phyloP scores from a whole-genome alignment of 2,329 filamentous ascomycete species.

The Xylaria sp. region DNA sequence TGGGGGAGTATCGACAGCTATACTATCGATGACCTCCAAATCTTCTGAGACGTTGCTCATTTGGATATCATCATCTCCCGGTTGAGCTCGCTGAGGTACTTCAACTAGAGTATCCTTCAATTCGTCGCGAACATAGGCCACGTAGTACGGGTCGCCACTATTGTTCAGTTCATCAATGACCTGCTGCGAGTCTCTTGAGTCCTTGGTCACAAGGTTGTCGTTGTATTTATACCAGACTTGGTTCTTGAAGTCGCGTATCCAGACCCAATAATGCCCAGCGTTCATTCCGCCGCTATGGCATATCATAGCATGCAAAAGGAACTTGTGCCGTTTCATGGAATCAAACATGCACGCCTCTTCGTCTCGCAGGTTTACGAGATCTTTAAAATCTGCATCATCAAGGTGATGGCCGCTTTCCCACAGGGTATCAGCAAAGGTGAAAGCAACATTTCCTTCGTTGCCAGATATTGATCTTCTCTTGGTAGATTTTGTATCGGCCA shows the following conservation, averaged over 20 bases:
- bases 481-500: slow-evolving; percentile 13
- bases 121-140: slow-evolving; percentile 82
- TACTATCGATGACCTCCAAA: slow-evolving; percentile 48
- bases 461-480: slow-evolving; percentile 33
- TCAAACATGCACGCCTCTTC: slow-evolving; percentile 67
- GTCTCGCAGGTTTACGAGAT: slow-evolving; percentile 55
- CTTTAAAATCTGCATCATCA: slow-evolving; percentile 58
- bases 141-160: slow-evolving; percentile 82
- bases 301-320: slow-evolving; percentile 90
- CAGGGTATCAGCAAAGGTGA: slow-evolving; percentile 37
- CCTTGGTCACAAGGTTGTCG: slow-evolving; percentile 80
- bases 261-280: slow-evolving; percentile 95
- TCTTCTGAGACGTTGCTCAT: slow-evolving; percentile 36
- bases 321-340: slow-evolving; percentile 73
- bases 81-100: slow-evolving; percentile 55
- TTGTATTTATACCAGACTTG: slow-evolving; percentile 94
- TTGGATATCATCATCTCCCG: slow-evolving; percentile 11
- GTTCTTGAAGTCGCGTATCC: slow-evolving; percentile 88
- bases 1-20: slow-evolving; percentile 38
- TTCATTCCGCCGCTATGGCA: slow-evolving; percentile 82
- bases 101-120: slow-evolving; percentile 66
- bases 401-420: slow-evolving; percentile 38
- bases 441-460: slow-evolving; percentile 1
- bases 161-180: slow-evolving; percentile 76
- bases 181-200: slow-evolving; percentile 69